Base-by-base conservation (phyloP, 495 filamentous ascomycete species). In the Penicillium verhagenii region DNA sequence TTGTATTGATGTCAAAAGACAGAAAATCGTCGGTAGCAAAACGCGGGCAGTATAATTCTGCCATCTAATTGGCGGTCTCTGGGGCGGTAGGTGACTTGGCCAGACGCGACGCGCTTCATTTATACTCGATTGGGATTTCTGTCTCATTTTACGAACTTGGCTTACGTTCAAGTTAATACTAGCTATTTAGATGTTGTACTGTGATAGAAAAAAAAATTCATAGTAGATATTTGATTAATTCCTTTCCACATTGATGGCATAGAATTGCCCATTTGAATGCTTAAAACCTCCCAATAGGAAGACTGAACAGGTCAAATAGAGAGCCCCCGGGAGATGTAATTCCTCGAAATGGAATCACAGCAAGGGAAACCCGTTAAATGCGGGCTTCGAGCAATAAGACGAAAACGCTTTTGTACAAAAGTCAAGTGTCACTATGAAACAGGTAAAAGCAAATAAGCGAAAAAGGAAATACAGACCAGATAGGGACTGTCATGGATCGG, bases 331-430 rank as follows among this genome's bases (percentile, higher is more conserved):
- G 26, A 48, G 18, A 19, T n/a, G n/a, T 31, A 19, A 6, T 20
- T 18, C 13, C 16, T 4, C 3, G 45, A 53, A 26, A 59, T 58
- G 44, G 51, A n/a, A 56, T 44, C 49, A 33, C 26, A 61, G 33
- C 52, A 46, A 62, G 42, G 50, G 44, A 43, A 63, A 56, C 42
- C 53, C 49, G 42, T 56, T 31, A 64, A 61, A 62, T 45, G 47
- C 39, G 37, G 16, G 9, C 24, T 6, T 19, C 18, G 38, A 11
- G 38, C 38, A 42, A 21, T 4, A 42, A 23, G 38, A 64, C 29
- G 52, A 45, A 57, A 61, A 67, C 53, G 70, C 67, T 74, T 74
- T 74, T 73, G 66, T 76, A 76, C 70, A 74, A 67, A 58, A 55
- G 54, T 37, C 39, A 38, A 43, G 40, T 44, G 28, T 48, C 53